Base-by-base conservation (phyloP, 192 early-diverging fungal species). In the Coemansia sp. region DNA sequence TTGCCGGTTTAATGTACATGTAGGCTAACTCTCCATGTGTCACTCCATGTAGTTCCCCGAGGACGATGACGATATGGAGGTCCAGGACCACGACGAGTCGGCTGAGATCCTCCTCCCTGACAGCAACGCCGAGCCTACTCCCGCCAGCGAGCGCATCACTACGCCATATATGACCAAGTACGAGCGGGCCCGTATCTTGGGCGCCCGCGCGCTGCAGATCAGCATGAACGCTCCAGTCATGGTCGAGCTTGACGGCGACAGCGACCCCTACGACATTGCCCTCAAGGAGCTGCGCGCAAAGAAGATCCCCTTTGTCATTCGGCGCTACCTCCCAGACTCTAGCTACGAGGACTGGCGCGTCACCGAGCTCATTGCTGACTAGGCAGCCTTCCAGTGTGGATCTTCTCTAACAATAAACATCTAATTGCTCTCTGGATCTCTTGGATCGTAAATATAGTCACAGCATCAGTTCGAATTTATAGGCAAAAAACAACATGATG, bases 111-210 rank as follows among this genome's bases (percentile, higher is more conserved):
- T 76, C 35, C 73, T 76, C 8, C 70, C 70, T 7, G 74, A 82
- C 16, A 67, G 61, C 48, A 73, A 72, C 61, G 59, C 57, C 5
- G 66, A 77, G 62, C 67, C 66, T 23, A 74, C 68, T 2, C 65
- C 79, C 3, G 33, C 75, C 1, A 90, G 89, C 71, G 93, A 94
- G 70, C 90, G 89, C 66, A 89, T 92, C 55, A 97, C 97, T 11
- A 97, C 97, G 23, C 95, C 97, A 33, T 99, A 96, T 77, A 94
- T 99, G 93, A 99, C 97, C 57, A 97, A 96, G 74, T 99, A 99
- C 83, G 97, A 99, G 81, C 90, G 92, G 50, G 91, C 93, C 48
- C 86, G 92, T 72, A 86, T 94, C 60, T 77, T 95, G 39, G 93
- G 93, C 41, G 94, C 95, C 11, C 87, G 97, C 26, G 97, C 97